These are phyloP conservation scores for Yarrowia deformans DNA, from an alignment of 805 yeast genomes.

Conservation along the genomic window DNA sequence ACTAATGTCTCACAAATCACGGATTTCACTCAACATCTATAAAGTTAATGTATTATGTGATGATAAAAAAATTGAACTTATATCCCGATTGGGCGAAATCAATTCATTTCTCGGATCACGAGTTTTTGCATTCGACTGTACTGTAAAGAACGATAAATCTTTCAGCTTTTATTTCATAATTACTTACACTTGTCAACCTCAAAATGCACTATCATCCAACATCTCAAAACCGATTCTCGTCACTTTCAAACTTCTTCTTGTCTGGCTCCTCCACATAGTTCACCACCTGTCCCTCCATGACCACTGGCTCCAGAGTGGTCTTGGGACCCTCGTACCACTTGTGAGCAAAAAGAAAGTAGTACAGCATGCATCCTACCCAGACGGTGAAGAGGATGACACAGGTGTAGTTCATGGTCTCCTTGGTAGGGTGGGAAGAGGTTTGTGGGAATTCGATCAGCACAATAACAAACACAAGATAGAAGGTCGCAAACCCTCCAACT, in stretches of 20 bases:
- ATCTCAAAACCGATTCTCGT: background rate
- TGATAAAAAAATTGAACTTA: too few species aligned
- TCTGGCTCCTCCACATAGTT: background rate
- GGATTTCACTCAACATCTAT: too few species aligned
- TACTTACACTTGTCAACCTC: too few species aligned
- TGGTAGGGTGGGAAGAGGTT: background rate
- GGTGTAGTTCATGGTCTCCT: slow-evolving; percentile 19
- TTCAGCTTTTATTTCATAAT: background rate
- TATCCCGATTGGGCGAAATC: too few species aligned
- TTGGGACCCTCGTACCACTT: slow-evolving; percentile 15
- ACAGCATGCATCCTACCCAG: slow-evolving; percentile 12
- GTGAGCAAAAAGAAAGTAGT: slow-evolving; percentile 7
- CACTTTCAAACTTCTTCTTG: slow-evolving; percentile 1
- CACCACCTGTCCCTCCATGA: slow-evolving; percentile 9
- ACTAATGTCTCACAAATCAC: too few species aligned
- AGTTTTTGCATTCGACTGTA: too few species aligned
- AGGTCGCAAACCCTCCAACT: slow-evolving; percentile 8
- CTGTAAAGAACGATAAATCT: background rate
- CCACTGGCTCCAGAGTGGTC: slow-evolving; percentile 10
- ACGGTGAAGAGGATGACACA: background rate
- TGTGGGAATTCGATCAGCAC: slow-evolving; percentile 1
- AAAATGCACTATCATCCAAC: background rate
- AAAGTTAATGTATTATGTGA: too few species aligned
- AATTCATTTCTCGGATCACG: too few species aligned
- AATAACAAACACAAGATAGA: slow-evolving; percentile 3